A percentile compares a stretch with the other conserved stretches of the same genome.
Conservation (phyloP, 164 flowering plant species). For the Piper betle region DNA sequence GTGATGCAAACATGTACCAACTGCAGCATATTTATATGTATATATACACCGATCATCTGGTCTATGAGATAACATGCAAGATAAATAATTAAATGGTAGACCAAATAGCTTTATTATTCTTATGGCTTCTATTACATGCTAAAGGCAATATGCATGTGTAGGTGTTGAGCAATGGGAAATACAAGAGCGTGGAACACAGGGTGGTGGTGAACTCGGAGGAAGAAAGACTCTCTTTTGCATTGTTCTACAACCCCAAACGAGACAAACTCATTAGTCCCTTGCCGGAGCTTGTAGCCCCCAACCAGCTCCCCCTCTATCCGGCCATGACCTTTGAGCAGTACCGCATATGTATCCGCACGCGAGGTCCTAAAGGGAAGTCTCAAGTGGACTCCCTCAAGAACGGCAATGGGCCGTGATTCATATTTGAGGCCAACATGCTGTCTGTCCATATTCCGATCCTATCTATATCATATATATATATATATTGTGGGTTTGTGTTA, state of each 20-base stretch:
- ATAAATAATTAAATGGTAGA: too few relatives aligned
- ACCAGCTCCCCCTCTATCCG: conserved; percentile 30
- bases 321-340: conserved; percentile 59
- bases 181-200: conserved; percentile 75
- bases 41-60: too few relatives aligned
- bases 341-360: conserved; percentile 42
- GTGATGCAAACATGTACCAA: too few relatives aligned
- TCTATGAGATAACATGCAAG: too few relatives aligned
- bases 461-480: too few relatives aligned
- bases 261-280: conserved; percentile 38
- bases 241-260: conserved; percentile 66
- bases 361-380: conserved; percentile 51
- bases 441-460: too few relatives aligned
- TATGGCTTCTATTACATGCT: too few relatives aligned
- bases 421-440: too few relatives aligned
- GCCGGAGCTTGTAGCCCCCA: conserved; percentile 33
- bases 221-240: conserved; percentile 59
- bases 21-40: too few relatives aligned
- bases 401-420: background rate
- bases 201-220: conserved; percentile 40
- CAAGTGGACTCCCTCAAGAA: conserved; percentile 44
- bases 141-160: too few relatives aligned
- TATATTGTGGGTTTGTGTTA: too few relatives aligned
- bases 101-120: too few relatives aligned
- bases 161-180: conserved; percentile 62